phyloP scores from a whole-genome alignment of 345 rosid species.

The Firmiana major region DNA sequence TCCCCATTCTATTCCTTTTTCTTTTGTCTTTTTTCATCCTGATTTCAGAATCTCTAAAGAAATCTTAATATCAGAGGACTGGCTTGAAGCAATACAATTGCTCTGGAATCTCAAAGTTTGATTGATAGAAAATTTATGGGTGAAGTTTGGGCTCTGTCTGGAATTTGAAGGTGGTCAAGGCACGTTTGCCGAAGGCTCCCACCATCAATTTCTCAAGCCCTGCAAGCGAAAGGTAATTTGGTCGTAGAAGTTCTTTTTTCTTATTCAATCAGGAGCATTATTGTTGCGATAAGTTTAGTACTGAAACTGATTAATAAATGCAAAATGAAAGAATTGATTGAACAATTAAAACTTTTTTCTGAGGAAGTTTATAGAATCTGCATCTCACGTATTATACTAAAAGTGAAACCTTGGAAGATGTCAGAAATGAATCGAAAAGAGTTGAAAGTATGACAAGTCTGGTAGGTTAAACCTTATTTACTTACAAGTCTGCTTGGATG shows the following conservation, averaged over 20 bases:
- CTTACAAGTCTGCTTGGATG: background rate
- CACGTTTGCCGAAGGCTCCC: background rate
- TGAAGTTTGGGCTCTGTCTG: too few species aligned
- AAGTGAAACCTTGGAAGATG: background rate
- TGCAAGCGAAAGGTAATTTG: slow-evolving; percentile 6
- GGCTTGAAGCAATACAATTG: background rate
- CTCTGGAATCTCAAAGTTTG: background rate
- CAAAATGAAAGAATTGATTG: background rate
- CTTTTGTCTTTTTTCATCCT: background rate
- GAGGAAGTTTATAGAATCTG: background rate
- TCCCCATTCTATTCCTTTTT: background rate
- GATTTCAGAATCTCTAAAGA: background rate
- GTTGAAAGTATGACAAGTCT: background rate
- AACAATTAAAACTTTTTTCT: background rate
- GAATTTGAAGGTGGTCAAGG: background rate
- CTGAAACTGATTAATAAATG: background rate
- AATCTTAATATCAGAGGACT: too few species aligned
- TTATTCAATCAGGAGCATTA: background rate
- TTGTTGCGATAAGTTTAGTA: background rate
- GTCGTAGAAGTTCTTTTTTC: background rate
- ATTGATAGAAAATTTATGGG: background rate
- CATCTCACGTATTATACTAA: background rate
- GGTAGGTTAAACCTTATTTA: background rate
- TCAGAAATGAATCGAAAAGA: background rate
- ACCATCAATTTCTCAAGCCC: background rate